Base-by-base conservation (phyloP, 345 rosid species). In the Passiflora organensis region DNA sequence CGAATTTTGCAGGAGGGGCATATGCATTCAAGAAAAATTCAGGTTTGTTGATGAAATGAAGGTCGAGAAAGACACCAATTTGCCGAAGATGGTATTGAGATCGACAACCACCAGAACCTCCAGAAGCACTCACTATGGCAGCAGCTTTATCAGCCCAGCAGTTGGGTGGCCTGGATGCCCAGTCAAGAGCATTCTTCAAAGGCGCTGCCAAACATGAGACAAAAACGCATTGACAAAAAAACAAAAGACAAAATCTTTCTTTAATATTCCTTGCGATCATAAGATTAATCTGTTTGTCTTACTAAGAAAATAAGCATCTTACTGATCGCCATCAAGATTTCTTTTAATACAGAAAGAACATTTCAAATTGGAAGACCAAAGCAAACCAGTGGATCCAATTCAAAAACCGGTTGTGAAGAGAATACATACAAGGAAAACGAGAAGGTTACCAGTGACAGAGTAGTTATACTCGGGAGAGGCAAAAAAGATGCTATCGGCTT, bases 21-120 rank as follows among this genome's bases (percentile, higher is more conserved):
- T 74, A 82, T 2, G 94, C 95, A 20, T 78, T 77, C 67, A 91
- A 28, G 68, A 70, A 79, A 69, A 84, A 84, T 78, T 82, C 91
- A 0, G 95, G 98, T 38, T 81, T 84, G 74, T 91, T 91, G 71
- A 91, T 78, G 82, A 88, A 88, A 70, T 91, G 98, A 62, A 88
- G 89, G 57, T 86, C 84, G 1, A 88, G 77, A 63, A 53, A 82
- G 11, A 86, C 94, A 47, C 95, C 96, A 13, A 80, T 81, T 53
- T 91, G 96, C 18, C 94, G 90, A 2, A 84, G 90, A 76, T 86
- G 98, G 65, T 81, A 78, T 0, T 88, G 96, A 0, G 76, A 63
- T 58, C 73, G 70, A 34, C 84, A 85, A 12, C 93, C 86, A 0
- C 89, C 87, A n/a, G 63, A 64, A 10, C 81, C 24, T 67, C 91